A percentile compares a stretch with the other conserved stretches of the same genome.
These are phyloP conservation scores for Fusarium tricinctum DNA, from an alignment of 2,329 filamentous ascomycete genomes.

Conservation along the genomic window DNA sequence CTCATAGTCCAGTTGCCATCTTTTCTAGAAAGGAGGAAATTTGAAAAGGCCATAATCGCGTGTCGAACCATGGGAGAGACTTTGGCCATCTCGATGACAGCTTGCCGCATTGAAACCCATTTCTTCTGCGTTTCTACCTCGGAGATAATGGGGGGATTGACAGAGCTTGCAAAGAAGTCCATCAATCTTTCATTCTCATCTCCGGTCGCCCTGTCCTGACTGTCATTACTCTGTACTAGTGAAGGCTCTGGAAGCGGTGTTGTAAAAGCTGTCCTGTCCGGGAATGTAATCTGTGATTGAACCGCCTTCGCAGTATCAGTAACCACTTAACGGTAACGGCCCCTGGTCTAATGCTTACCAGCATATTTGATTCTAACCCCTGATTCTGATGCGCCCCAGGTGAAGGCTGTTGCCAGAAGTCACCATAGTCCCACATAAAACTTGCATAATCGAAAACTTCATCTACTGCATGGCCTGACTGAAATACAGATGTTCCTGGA, in stretches of 20 bases:
- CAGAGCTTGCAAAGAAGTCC: slow-evolving; percentile 63
- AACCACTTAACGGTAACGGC: neutral
- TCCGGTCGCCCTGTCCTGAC: slow-evolving; percentile 20
- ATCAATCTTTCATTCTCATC: slow-evolving; percentile 54
- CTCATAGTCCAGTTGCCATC: slow-evolving; percentile 52
- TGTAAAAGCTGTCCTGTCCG: slow-evolving; percentile 42
- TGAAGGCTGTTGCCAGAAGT: slow-evolving; percentile 55
- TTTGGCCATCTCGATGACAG: slow-evolving; percentile 63
- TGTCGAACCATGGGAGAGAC: slow-evolving; percentile 62
- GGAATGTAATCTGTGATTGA: slow-evolving; percentile 46
- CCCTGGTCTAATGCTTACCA: slow-evolving; percentile 29
- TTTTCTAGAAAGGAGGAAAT: slow-evolving; percentile 58
- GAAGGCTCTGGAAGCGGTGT: slow-evolving; percentile 43
- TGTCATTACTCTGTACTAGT: slow-evolving; percentile 41
- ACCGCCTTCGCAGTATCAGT: slow-evolving; percentile 27
- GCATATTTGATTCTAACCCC: slow-evolving; percentile 44
- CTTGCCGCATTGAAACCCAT: slow-evolving; percentile 64
- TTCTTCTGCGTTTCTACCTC: slow-evolving; percentile 67
- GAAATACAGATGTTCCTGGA: slow-evolving; percentile 45
- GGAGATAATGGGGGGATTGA: slow-evolving; percentile 66
- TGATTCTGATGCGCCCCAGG: slow-evolving; percentile 44
- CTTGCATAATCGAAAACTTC: slow-evolving; percentile 63
- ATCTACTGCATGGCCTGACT: slow-evolving; percentile 54
- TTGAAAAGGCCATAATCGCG: slow-evolving; percentile 67
- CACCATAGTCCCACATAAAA: slow-evolving; percentile 62